phyloP scores from a whole-genome alignment of 345 rosid genomes.

The Turritis glabra region DNA sequence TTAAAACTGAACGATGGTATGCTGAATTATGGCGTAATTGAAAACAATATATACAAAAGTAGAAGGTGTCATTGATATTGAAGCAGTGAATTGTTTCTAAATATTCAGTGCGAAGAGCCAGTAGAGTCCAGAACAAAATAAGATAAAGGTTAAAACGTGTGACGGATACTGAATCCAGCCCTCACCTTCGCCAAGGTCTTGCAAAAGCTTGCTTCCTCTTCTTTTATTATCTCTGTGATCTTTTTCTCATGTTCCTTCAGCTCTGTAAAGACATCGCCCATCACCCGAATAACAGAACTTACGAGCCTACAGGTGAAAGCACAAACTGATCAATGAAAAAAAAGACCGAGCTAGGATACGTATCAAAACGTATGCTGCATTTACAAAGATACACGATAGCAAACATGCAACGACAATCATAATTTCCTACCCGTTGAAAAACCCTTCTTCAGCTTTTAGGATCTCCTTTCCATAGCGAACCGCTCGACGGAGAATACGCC shows the following conservation, averaged over 20 bases:
- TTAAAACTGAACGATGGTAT: background rate
- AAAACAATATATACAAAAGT: background rate
- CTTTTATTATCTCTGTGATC: slow-evolving; percentile 69
- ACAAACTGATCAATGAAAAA: slow-evolving; percentile 15
- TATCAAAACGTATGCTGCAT: background rate
- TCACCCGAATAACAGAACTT: slow-evolving; percentile 61
- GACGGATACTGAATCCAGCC: background rate
- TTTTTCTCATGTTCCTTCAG: slow-evolving; percentile 73
- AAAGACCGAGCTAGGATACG: background rate
- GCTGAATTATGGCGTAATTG: slow-evolving; percentile 8
- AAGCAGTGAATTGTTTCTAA: background rate
- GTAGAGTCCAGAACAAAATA: background rate
- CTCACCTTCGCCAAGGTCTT: slow-evolving; percentile 82
- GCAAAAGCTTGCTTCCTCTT: slow-evolving; percentile 93
- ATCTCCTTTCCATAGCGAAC: slow-evolving; percentile 94
- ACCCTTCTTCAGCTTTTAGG: slow-evolving; percentile 86
- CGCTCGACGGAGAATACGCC: slow-evolving; percentile 98
- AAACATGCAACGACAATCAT: background rate
- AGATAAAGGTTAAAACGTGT: background rate
- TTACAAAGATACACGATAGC: background rate
- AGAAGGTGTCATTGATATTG: background rate
- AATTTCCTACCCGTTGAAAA: slow-evolving; percentile 75
- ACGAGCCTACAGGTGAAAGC: slow-evolving; percentile 61
- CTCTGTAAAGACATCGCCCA: slow-evolving; percentile 89
- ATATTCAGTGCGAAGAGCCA: background rate